Base-by-base conservation (phyloP, 2,329 filamentous ascomycete genomes). In the Passalora sequoiae region DNA sequence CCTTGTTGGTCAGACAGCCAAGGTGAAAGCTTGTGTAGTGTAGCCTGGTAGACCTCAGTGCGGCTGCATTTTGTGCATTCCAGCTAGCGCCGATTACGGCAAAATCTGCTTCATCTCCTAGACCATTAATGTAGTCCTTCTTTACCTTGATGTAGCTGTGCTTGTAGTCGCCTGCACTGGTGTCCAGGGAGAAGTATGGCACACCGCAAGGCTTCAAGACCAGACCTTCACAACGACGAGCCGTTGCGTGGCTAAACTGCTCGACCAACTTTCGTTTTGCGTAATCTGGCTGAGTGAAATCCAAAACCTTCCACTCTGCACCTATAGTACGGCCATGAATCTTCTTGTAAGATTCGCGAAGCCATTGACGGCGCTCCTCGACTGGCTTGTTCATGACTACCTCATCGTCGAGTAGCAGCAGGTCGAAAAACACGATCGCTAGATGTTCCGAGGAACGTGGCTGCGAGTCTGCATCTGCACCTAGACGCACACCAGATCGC, bases 71-170 rank as follows among this genome's bases (percentile, higher is more conserved):
- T 38, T 73, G 69, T 3, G 83, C 68, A 52, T 88, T 77, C 54
- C 84, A 89, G 13, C 79, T 78, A 4, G 80, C 89, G 0, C 86
- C 89, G 3, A 95, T 69, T 1, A 91, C 74, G 2, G 84, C 82
- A 59, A 95, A 86, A 61, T 95, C 89, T 7, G 85, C 85, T 21
- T 88, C 79, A 47, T 94, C 89, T 1, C 88, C 87, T 60, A 91
- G 78, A 2, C 80, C 80, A 19, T 76, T 73, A 27, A 94, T 77
- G 56, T 94, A 94, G 58, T 92, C 86, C 57, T 88, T 88, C 64
- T 95, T 95, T 30, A 95, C 65, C 65, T 95, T 95, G 58, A 95
- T 86, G 60, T 80, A 60, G 17, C 53, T 51, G 20, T 47, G 48
- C 16, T 43, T 45, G 20, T 51, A 50, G n/a, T 44, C 45, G 2